Conservation (phyloP, 805 yeast genomes). For the Cyberlindnera misumaiensis region DNA sequence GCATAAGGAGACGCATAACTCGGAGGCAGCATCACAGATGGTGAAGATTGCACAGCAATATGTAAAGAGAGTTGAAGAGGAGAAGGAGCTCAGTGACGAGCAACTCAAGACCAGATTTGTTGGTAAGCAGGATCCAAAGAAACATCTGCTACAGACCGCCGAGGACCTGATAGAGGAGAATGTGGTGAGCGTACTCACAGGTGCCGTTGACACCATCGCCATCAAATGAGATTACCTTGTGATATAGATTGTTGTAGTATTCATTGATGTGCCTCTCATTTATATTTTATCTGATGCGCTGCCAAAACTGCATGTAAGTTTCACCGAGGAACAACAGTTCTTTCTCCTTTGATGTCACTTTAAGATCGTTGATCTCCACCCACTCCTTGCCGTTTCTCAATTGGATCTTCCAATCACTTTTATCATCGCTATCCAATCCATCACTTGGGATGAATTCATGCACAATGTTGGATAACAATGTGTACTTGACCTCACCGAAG, state of each 20-base stretch:
- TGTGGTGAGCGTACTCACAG: constrained; percentile 78
- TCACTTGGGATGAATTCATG: constrained; percentile 21
- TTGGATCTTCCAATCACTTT: constrained; percentile 44
- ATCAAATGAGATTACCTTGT: constrained; percentile 44
- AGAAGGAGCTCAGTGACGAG: constrained; percentile 79
- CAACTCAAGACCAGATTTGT: constrained; percentile 93
- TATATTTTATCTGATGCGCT: constrained; percentile 21
- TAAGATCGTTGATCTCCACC: constrained; percentile 51
- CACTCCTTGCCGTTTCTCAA: constrained; percentile 37
- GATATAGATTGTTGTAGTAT: neutral
- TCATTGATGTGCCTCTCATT: too few relatives aligned
- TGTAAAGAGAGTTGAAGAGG: constrained; percentile 87
- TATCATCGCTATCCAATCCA: constrained; percentile 23
- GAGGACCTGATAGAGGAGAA: constrained; percentile 84
- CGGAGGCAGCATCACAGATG: constrained; percentile 67
- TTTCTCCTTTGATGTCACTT: constrained; percentile 38
- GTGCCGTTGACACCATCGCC: constrained; percentile 86
- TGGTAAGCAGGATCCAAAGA: constrained; percentile 98
- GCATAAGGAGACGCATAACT: constrained; percentile 68
- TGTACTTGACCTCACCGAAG: constrained; percentile 29
- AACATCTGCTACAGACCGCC: constrained; percentile 87
- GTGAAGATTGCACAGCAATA: constrained; percentile 87
- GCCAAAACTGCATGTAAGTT: constrained; percentile 66
- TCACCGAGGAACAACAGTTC: constrained; percentile 59
- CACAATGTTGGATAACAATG: constrained; percentile 43